Evolutionary conservation across 345 rosid species (phyloP), one percentile per base, ranked within the genome.

Genomic region (Sisymbrium irio): DNA sequence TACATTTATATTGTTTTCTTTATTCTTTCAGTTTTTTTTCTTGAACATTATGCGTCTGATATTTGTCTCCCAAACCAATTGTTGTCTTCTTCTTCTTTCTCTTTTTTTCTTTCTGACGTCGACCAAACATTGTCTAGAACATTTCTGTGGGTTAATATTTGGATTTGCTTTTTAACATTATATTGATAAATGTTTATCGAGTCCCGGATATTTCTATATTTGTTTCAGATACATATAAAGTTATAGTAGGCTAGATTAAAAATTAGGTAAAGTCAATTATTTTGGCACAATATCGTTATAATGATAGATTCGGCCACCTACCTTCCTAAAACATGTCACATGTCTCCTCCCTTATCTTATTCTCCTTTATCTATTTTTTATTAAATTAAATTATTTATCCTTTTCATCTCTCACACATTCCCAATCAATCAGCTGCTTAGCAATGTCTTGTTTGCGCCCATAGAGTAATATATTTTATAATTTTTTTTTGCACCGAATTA

Each of bases 281-380:
- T 55, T 49, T 63, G 64, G 71, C 13, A 68, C 70, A 25, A 17
- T 49, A 62, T 76, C 60, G 79, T 75, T 77, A 47, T 56, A 69
- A 77, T 77, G 65, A 76, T 77, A 77, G 76, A 77, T 70, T 70
- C 71, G 67, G 72, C 80, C 72, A 77, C 76, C 80, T 36, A 77
- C 76, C 65, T 70, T 61, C 76, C 45, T 46, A 69, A 77, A 77
- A 77, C 76, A 77, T 77, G 80, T 70, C 80, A 77, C 76, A 70
- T 77, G 76, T 70, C 62, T 64, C 28, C 76, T 63, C 20, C 46
- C 55, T 77, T 62, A 65, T 77, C 71, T 70, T 62, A 69, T 55
- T 77, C 30, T 8, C 41, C 40, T 30, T 50, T 70, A 9, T 37
- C 35, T 44, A 14, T 22, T 42, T 44, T 65, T 46, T 65, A 35